A percentile compares a stretch with the other conserved stretches of the same genome.
phyloP scores from a whole-genome alignment of 1,139 yeast species.

The Yarrowia galli region DNA sequence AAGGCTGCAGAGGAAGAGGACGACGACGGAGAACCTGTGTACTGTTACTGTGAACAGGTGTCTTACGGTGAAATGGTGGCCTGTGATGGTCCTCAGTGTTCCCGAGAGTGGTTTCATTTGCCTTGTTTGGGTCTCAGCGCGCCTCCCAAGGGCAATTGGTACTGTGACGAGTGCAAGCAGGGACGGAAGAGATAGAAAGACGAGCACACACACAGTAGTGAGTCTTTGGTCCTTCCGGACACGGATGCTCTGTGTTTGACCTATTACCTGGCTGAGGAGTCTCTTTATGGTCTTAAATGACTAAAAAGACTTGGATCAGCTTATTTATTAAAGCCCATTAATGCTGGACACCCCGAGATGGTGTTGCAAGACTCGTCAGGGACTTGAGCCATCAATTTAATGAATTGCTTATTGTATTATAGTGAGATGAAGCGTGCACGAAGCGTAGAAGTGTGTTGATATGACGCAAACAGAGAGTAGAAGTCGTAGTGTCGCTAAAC shows the following conservation, averaged over 20 bases:
- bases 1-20: constrained; percentile 34
- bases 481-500: too few species aligned
- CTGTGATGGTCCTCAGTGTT: constrained; percentile 93
- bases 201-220: too few species aligned
- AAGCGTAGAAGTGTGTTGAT: background rate
- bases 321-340: constrained; percentile 14
- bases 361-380: background rate
- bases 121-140: constrained; percentile 92
- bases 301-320: too few species aligned
- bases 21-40: constrained; percentile 69
- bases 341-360: background rate
- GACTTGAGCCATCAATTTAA: background rate
- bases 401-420: constrained; percentile 10
- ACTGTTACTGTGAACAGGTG: constrained; percentile 95
- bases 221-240: too few species aligned
- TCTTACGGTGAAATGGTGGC: constrained; percentile 99
- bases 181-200: constrained; percentile 42
- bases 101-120: constrained; percentile 95
- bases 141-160: constrained; percentile 97
- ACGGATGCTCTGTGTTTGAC: too few species aligned
- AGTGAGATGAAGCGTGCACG: background rate
- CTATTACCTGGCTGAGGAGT: too few species aligned
- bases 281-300: too few species aligned
- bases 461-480: too few species aligned
- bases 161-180: constrained; percentile 80